Evolutionary conservation across 2,329 filamentous ascomycete species (phyloP).

Genomic region (Lojkania enalia): DNA sequence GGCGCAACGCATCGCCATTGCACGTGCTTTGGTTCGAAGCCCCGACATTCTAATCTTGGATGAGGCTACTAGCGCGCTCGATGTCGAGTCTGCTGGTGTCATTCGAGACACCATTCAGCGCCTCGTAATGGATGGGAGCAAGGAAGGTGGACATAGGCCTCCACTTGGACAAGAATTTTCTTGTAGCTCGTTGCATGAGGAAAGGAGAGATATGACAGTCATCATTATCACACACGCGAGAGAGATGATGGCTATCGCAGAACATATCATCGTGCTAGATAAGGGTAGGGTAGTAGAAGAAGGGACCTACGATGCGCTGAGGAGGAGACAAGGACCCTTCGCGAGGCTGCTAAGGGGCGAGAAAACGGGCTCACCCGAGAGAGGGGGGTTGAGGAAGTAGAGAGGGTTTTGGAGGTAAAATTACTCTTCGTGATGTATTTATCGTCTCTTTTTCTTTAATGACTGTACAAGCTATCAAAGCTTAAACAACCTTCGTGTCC

Average conservation of each 20-base stretch:
- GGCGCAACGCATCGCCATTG: slow-evolving; percentile 78
- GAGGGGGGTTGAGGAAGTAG: slow-evolving; percentile 47
- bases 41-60: slow-evolving; percentile 79
- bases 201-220: slow-evolving; percentile 61
- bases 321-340: slow-evolving; percentile 33
- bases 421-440: neutral
- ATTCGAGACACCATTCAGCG: slow-evolving; percentile 65
- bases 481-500: too few relatives aligned
- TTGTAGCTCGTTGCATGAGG: too few relatives aligned
- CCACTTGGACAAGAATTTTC: slow-evolving; percentile 2
- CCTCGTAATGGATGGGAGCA: slow-evolving; percentile 50
- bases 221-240: slow-evolving; percentile 79
- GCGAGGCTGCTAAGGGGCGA: slow-evolving; percentile 45
- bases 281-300: slow-evolving; percentile 68
- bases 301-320: slow-evolving; percentile 67
- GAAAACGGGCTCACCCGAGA: slow-evolving; percentile 15
- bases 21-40: slow-evolving; percentile 71
- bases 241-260: slow-evolving; percentile 85
- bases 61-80: slow-evolving; percentile 82
- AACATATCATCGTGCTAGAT: slow-evolving; percentile 71
- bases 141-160: slow-evolving; percentile 15
- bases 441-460: too few relatives aligned
- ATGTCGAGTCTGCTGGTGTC: slow-evolving; percentile 66
- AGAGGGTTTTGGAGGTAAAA: neutral
- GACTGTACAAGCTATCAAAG: too few relatives aligned